phyloP scores from a whole-genome alignment of 768 basidiomycete genomes.

The Leccinellum rugosiceps region DNA sequence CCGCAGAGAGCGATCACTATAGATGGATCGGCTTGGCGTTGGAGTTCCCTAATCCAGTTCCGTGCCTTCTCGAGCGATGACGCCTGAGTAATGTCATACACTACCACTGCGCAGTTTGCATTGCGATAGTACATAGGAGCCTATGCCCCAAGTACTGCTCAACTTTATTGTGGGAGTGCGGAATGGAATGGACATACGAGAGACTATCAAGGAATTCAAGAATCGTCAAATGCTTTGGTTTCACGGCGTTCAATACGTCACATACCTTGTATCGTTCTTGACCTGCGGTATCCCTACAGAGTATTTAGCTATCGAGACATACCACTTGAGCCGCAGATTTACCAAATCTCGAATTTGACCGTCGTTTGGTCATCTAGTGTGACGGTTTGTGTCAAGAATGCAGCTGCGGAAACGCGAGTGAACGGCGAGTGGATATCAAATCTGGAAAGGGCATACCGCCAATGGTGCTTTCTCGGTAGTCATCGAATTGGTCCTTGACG shows the following conservation, averaged over 20 bases:
- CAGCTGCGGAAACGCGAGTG: conserved; percentile 51
- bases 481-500: conserved; percentile 95
- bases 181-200: conserved; percentile 38
- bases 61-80: conserved; percentile 93
- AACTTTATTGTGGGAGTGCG: not conserved
- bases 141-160: conserved; percentile 33
- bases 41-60: conserved; percentile 94
- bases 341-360: conserved; percentile 99
- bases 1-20: conserved; percentile 96
- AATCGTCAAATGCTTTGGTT: not conserved
- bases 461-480: conserved; percentile 93
- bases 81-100: conserved; percentile 93
- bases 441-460: conserved; percentile 52
- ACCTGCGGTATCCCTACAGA: conserved; percentile 85
- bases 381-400: conserved; percentile 98
- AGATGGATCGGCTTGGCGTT: conserved; percentile 95
- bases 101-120: conserved; percentile 90
- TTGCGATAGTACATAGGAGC: conserved; percentile 98
- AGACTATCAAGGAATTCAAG: conserved; percentile 30
- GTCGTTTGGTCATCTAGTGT: conserved; percentile 83
- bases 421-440: conserved; percentile 4
- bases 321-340: conserved; percentile 18
- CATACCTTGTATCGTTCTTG: conserved; percentile 91
- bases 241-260: not conserved
- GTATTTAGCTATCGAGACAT: not conserved